These are phyloP conservation scores for Glaciozyma antarctica DNA, from an alignment of 768 basidiomycete species.

Conservation along the genomic window DNA sequence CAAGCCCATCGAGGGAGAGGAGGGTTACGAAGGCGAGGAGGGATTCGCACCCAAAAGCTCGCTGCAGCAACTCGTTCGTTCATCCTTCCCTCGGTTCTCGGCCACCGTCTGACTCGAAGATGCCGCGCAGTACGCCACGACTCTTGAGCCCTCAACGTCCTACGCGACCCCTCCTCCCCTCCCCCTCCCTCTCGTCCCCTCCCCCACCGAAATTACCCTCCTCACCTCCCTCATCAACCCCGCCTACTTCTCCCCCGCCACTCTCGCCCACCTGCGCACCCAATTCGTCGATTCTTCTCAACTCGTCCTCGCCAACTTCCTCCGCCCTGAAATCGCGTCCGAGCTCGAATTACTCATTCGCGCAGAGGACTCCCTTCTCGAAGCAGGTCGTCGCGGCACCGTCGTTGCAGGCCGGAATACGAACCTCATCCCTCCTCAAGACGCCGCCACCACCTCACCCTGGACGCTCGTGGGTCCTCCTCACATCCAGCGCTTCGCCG, in stretches of 20 bases:
- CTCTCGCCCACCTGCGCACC: constrained; percentile 64
- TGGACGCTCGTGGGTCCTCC: constrained; percentile 81
- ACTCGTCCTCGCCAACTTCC: constrained; percentile 80
- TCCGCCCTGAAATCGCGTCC: constrained; percentile 57
- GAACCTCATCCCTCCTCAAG: constrained; percentile 54
- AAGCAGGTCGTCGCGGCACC: background rate
- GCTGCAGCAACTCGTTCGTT: constrained; percentile 77
- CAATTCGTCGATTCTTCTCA: constrained; percentile 80
- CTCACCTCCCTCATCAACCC: constrained; percentile 79
- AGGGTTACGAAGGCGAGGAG: constrained; percentile 58
- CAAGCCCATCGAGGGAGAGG: constrained; percentile 78
- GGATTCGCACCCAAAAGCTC: constrained; percentile 57
- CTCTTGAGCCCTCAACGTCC: constrained; percentile 38
- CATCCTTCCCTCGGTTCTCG: background rate
- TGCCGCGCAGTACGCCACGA: constrained; percentile 39
- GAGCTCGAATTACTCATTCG: constrained; percentile 58
- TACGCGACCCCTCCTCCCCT: constrained; percentile 34
- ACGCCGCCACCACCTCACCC: constrained; percentile 48
- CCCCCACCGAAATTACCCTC: constrained; percentile 56
- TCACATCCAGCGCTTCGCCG: constrained; percentile 87
- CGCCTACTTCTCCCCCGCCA: constrained; percentile 73
- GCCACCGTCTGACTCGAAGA: constrained; percentile 21
- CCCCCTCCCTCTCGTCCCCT: constrained; percentile 46
- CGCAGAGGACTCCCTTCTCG: constrained; percentile 51
- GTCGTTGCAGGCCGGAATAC: constrained; percentile 46